A percentile compares a stretch with the other conserved stretches of the same genome.
Evolutionary conservation across 2,329 filamentous ascomycete genomes (phyloP).

Genomic region (Aspergillus costaricaensis): DNA sequence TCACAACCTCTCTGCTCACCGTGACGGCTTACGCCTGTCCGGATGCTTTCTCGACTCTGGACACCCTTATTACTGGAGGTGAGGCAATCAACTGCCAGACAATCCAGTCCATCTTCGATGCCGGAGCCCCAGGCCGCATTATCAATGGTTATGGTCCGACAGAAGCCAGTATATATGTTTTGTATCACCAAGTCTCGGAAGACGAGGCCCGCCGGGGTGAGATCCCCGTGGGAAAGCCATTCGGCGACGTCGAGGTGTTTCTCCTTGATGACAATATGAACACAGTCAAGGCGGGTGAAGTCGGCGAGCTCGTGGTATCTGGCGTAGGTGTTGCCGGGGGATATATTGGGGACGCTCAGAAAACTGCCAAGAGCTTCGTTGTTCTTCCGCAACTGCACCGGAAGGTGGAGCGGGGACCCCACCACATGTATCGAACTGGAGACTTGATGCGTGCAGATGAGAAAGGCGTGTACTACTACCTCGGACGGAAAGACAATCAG

Average conservation of each 20-base stretch:
- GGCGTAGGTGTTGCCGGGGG: constrained; percentile 69
- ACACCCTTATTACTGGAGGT: constrained; percentile 12
- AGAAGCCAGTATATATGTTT: constrained; percentile 6
- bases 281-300: constrained; percentile 14
- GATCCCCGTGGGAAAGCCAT: constrained; percentile 45
- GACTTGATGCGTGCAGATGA: constrained; percentile 19
- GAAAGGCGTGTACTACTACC: constrained; percentile 32
- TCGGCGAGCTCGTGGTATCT: constrained; percentile 27
- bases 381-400: constrained; percentile 64
- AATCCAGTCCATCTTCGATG: constrained; percentile 8
- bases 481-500: constrained; percentile 51
- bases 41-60: constrained; percentile 5
- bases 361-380: constrained; percentile 70
- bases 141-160: constrained; percentile 18
- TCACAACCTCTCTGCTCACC: constrained; percentile 13
- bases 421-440: constrained; percentile 21
- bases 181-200: constrained; percentile 16
- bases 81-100: constrained; percentile 15
- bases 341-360: constrained; percentile 60
- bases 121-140: constrained; percentile 7
- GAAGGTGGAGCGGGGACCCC: neutral
- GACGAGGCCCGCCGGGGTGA: constrained; percentile 15
- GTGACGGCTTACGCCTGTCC: constrained; percentile 9
- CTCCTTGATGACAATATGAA: constrained; percentile 17
- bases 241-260: constrained; percentile 14